Evolutionary conservation across 345 rosid species (phyloP), one percentile per base, ranked within the genome.

Genomic region (Eucalyptus victrix): DNA sequence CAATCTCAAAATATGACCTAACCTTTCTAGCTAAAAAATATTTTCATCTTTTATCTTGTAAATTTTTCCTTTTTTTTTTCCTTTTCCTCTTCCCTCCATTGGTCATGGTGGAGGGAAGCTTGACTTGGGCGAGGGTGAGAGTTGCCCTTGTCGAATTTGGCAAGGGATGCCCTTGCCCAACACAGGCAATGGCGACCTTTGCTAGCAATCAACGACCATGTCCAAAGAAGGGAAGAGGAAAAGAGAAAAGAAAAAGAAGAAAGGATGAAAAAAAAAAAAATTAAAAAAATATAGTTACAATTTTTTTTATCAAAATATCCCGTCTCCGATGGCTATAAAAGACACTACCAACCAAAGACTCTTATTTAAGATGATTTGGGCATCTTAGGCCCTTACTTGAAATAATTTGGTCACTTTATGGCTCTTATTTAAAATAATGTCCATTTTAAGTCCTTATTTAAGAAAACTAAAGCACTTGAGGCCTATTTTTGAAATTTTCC

Each of bases 21-120:
- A 53, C 10, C 0, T 53, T 0, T 19, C 0, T 53, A 0, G 9
- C 10, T 53, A 53, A 53, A 19, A 19, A 0, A 0, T 2, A 18
- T 53, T 53, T 0, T 53, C 0, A 0, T 53, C 56, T 53, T 53
- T 53, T 7, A 19, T 53, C 56, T 53, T 18, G 0, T 1, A 53
- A 53, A 1, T 53, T 18, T 18, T 18, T 0, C 1, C 23, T 2
- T 51, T 51, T 7, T 50, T 1, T 18, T 1, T 18, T 51, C 37
- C 2, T 51, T 53, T 53, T 0, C 2, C 24, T 53, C 56, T 18
- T 53, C 9, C 24, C 56, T 53, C 23, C 24, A 18, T 53, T 0
- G 0, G 0, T 53, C 56, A 18, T 18, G 56, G 24, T 19, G 24
- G 4, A 53, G 56, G 23, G 24, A 53, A 53, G 56, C 56, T 19